Evolutionary conservation across 2,329 filamentous ascomycete species (phyloP).

Genomic region (Pseudomassariella vexata): DNA sequence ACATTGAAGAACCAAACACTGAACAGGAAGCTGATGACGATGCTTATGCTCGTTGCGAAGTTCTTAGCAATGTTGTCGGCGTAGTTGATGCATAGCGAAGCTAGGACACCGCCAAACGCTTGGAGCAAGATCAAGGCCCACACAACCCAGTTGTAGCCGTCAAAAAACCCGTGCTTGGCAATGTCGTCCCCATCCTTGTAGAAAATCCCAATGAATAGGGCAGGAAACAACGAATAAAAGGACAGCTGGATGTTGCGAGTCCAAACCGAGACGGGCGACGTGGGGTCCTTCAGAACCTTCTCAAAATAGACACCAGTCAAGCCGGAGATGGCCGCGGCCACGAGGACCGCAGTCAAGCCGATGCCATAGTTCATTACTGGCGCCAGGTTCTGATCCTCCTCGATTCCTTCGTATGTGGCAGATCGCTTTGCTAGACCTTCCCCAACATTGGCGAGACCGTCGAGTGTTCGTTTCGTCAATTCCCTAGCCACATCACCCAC

Average conservation of each 20-base stretch:
- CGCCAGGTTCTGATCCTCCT: slow-evolving; percentile 51
- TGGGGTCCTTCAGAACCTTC: slow-evolving; percentile 85
- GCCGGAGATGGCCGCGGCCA: slow-evolving; percentile 75
- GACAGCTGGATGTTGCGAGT: slow-evolving; percentile 91
- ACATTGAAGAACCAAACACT: slow-evolving; percentile 86
- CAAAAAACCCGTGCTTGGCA: slow-evolving; percentile 81
- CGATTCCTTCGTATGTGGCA: slow-evolving; percentile 86
- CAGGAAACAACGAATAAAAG: slow-evolving; percentile 88
- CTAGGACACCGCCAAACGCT: slow-evolving; percentile 77
- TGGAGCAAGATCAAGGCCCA: slow-evolving; percentile 83
- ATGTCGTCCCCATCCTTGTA: slow-evolving; percentile 85
- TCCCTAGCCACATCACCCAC: slow-evolving; percentile 43
- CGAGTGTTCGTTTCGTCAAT: slow-evolving; percentile 42
- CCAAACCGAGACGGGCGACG: slow-evolving; percentile 74
- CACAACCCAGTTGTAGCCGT: slow-evolving; percentile 88
- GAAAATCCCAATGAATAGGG: slow-evolving; percentile 78
- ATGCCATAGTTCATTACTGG: slow-evolving; percentile 69
- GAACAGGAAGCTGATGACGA: slow-evolving; percentile 78
- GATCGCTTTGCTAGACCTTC: slow-evolving; percentile 59
- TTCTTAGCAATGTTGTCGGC: slow-evolving; percentile 91
- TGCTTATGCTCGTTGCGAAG: slow-evolving; percentile 87
- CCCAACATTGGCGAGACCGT: slow-evolving; percentile 27
- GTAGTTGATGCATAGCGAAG: slow-evolving; percentile 75
- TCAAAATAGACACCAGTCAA: slow-evolving; percentile 84
- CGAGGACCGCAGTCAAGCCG: slow-evolving; percentile 71